These are phyloP conservation scores for Suillus occidentalis DNA, from an alignment of 768 basidiomycete genomes.

Conservation along the genomic window DNA sequence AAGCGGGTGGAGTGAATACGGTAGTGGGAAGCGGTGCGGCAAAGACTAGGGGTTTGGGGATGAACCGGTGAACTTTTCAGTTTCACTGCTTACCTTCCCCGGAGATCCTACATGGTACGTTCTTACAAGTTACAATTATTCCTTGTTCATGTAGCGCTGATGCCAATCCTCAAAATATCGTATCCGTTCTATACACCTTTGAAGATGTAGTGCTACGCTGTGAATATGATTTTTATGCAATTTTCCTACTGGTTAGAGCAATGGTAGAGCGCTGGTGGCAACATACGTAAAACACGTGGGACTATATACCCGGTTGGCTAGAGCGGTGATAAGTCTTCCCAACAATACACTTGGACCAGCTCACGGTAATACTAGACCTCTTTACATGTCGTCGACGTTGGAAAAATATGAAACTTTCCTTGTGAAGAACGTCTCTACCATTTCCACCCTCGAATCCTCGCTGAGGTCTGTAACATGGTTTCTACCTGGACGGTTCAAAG, in stretches of 20 bases:
- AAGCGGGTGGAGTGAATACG: constrained; percentile 21
- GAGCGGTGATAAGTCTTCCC: background rate
- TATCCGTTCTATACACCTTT: background rate
- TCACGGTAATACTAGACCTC: background rate
- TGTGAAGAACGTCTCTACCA: constrained; percentile 80
- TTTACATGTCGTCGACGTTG: constrained; percentile 57
- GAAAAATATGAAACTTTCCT: constrained; percentile 82
- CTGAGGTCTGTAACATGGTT: constrained; percentile 93
- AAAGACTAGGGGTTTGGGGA: constrained; percentile 40
- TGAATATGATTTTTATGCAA: background rate
- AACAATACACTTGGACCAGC: background rate
- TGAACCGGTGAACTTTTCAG: constrained; percentile 18
- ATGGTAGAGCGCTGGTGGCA: background rate
- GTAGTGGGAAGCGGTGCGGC: constrained; percentile 23
- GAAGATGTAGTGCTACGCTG: background rate
- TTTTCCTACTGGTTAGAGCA: background rate
- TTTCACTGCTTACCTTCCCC: background rate
- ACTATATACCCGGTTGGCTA: constrained; percentile 1
- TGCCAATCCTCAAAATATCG: background rate
- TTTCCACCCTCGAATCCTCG: constrained; percentile 86
- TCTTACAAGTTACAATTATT: background rate
- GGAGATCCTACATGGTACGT: background rate
- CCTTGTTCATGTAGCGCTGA: background rate
- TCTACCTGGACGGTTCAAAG: constrained; percentile 93
- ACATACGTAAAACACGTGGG: constrained; percentile 6